phyloP scores from a whole-genome alignment of 163 green algal genomes.

The Chloroidium sp. region DNA sequence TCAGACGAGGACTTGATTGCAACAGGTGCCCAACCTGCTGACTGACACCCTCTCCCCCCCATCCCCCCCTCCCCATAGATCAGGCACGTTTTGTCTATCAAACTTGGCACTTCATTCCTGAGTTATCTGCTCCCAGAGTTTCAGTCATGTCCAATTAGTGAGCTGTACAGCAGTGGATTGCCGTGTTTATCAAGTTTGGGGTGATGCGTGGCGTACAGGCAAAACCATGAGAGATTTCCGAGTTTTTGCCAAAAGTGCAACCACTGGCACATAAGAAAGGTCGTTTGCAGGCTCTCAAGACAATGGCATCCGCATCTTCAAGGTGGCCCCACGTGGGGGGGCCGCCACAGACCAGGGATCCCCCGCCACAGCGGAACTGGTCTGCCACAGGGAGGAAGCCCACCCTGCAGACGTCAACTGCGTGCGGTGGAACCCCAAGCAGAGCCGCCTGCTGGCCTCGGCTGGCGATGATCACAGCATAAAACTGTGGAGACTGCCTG shows the following conservation, averaged over 20 bases:
- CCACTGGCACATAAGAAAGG: background rate
- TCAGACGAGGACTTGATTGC: slow-evolving; percentile 14
- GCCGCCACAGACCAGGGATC: background rate
- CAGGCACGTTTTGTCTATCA: no score
- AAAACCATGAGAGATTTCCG: no score
- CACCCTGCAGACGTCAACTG: slow-evolving; percentile 73
- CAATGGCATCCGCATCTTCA: slow-evolving; percentile 58
- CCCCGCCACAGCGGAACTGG: slow-evolving; percentile 1
- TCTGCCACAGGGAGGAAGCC: slow-evolving; percentile 19
- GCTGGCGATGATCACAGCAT: slow-evolving; percentile 60
- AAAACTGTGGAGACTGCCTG: slow-evolving; percentile 38
- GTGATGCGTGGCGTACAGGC: no score
- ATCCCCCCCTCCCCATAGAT: no score
- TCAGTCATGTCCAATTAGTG: no score
- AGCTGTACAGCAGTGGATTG: no score
- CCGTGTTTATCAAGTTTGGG: no score
- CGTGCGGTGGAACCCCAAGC: slow-evolving; percentile 58
- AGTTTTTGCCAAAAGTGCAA: no score
- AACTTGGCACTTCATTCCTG: no score
- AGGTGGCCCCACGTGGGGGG: slow-evolving; percentile 1
- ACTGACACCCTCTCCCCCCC: background rate
- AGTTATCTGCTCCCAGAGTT: no score
- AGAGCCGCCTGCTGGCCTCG: slow-evolving; percentile 49
- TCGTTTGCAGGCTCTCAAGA: slow-evolving; percentile 43
- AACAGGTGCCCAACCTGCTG: slow-evolving; percentile 8